A percentile compares a stretch with the other conserved stretches of the same genome.
Evolutionary conservation across 2,329 filamentous ascomycete species (phyloP).

Genomic region (Fusarium caatingaense): DNA sequence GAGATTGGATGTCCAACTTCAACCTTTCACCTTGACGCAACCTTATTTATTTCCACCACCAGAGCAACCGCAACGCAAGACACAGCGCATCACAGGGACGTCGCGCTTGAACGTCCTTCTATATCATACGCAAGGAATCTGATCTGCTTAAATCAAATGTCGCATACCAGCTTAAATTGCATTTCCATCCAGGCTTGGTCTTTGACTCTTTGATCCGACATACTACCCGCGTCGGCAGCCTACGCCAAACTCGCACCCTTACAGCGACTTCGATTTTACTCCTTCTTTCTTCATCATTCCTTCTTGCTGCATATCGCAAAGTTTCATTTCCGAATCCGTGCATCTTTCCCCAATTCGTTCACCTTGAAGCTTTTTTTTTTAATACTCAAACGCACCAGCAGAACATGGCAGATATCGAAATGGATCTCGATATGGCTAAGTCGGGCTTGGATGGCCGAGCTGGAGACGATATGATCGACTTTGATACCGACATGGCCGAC

Average conservation of each 20-base stretch:
- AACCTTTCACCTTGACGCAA: slow-evolving; percentile 14
- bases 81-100: not conserved
- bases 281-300: not conserved
- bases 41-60: slow-evolving; percentile 3
- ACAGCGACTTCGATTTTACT: not conserved
- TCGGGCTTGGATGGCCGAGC: slow-evolving; percentile 40
- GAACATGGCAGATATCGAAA: slow-evolving; percentile 48
- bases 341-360: not conserved
- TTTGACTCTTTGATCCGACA: slow-evolving; percentile 35
- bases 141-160: slow-evolving; percentile 41
- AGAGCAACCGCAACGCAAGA: not conserved
- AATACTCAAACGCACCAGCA: not conserved
- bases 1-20: slow-evolving; percentile 5
- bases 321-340: not conserved
- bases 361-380: not conserved
- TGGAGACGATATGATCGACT: slow-evolving; percentile 54
- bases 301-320: not conserved
- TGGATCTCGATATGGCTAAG: slow-evolving; percentile 49
- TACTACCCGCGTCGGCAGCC: slow-evolving; percentile 17
- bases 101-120: slow-evolving; percentile 1
- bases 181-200: slow-evolving; percentile 22
- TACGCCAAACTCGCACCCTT: not conserved
- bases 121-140: not conserved
- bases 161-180: slow-evolving; percentile 35
- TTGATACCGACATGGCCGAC: slow-evolving; percentile 51